Conservation (phyloP, 495 filamentous ascomycete species). For the Annulohypoxylon stygium region DNA sequence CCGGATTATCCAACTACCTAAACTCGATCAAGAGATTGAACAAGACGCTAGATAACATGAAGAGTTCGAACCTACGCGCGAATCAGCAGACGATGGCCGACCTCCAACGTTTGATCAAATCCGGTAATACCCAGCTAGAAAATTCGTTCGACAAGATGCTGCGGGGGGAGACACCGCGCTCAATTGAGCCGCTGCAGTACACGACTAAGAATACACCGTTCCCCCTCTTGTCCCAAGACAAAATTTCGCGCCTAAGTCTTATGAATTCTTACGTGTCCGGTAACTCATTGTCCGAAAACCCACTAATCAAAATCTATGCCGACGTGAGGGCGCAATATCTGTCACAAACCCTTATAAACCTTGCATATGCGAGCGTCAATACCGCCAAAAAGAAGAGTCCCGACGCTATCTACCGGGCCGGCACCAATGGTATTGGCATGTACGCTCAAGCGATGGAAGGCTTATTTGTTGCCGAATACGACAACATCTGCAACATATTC, state of each 20-base stretch:
- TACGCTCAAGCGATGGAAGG: conserved; percentile 90
- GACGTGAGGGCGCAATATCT: conserved; percentile 90
- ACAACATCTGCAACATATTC: conserved; percentile 87
- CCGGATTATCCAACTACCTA: conserved; percentile 86
- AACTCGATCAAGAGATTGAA: conserved; percentile 89
- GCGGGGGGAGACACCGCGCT: conserved; percentile 72
- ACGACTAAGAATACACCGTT: conserved; percentile 83
- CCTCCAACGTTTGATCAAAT: conserved; percentile 78
- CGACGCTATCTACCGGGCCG: conserved; percentile 86
- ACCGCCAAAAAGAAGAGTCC: conserved; percentile 84
- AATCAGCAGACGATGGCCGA: conserved; percentile 92
- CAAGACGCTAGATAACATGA: conserved; percentile 82
- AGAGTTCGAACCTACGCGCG: conserved; percentile 85
- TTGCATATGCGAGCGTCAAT: conserved; percentile 87
- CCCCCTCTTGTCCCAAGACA: conserved; percentile 63
- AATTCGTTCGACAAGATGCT: conserved; percentile 81
- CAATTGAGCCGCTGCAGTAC: conserved; percentile 90
- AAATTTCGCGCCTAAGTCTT: conserved; percentile 61
- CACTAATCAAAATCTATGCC: conserved; percentile 78
- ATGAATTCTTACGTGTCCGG: conserved; percentile 64
- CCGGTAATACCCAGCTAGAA: conserved; percentile 84
- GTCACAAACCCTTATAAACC: conserved; percentile 79
- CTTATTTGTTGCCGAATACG: conserved; percentile 87
- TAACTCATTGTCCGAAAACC: conserved; percentile 71
- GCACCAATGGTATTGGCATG: conserved; percentile 92